Evolutionary conservation across 345 rosid genomes (phyloP).

Genomic region (Syzygium aromaticum): DNA sequence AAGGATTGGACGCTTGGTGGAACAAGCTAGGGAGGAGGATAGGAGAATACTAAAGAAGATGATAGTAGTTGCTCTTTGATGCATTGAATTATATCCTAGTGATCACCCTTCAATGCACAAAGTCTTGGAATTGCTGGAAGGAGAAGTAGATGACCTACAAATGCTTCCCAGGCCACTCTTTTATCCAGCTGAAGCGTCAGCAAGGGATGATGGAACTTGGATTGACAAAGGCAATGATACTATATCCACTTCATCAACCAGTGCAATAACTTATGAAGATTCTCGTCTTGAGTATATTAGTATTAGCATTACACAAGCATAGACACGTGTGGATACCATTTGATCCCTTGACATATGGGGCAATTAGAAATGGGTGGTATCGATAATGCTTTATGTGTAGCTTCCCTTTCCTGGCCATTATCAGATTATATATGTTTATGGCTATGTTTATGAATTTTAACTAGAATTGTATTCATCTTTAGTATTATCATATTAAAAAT

Average conservation of each 20-base stretch:
- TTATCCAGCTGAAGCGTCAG: neutral
- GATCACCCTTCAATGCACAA: rapidly evolving
- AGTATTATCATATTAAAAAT: no score
- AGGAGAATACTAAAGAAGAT: neutral
- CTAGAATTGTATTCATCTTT: no score
- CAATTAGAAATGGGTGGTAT: no score
- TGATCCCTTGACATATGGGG: no score
- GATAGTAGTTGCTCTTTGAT: neutral
- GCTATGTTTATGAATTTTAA: no score
- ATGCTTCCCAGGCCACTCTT: no score
- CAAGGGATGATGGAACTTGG: neutral
- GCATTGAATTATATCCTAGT: neutral
- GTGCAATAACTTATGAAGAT: neutral
- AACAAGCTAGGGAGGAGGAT: neutral
- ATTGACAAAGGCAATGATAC: neutral
- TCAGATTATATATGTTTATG: no score
- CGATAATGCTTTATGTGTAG: no score
- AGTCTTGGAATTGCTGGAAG: neutral
- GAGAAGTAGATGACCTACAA: neutral
- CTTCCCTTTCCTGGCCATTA: no score
- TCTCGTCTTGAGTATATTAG: neutral
- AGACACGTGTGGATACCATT: neutral
- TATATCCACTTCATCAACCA: neutral
- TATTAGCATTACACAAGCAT: neutral
- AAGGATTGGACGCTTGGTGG: rapidly evolving